Conservation (phyloP, 1,284 basidiomycete genomes). For the Athelia sp. region DNA sequence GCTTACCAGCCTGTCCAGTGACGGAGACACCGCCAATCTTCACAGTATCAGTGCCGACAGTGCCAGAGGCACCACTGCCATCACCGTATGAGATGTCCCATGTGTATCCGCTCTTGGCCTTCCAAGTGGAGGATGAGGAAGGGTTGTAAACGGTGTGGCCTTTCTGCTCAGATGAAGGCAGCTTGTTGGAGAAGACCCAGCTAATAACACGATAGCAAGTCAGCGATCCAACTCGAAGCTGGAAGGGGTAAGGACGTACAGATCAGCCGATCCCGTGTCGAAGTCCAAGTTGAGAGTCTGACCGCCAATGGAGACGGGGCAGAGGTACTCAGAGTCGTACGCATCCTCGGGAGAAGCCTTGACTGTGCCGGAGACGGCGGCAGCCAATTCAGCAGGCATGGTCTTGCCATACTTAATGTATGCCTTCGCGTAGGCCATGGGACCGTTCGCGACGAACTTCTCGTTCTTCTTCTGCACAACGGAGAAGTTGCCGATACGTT, state of each 20-base stretch:
- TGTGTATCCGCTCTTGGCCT: constrained; percentile 18
- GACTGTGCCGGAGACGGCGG: neutral
- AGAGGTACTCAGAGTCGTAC: constrained; percentile 1
- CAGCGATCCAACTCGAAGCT: neutral
- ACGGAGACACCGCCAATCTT: constrained; percentile 26
- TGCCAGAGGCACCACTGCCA: constrained; percentile 12
- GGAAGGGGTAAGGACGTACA: neutral
- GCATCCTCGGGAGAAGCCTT: neutral
- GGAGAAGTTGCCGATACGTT: neutral
- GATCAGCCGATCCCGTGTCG: constrained; percentile 26
- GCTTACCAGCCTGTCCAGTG: constrained; percentile 20
- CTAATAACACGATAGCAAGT: neutral
- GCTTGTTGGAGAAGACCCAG: constrained; percentile 18
- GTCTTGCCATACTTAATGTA: neutral
- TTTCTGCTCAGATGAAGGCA: neutral
- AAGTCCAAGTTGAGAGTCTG: constrained; percentile 18
- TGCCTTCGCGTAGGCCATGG: neutral
- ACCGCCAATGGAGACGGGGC: neutral
- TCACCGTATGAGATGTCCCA: constrained; percentile 38
- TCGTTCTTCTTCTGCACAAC: neutral
- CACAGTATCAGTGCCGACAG: constrained; percentile 28
- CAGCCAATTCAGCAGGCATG: neutral
- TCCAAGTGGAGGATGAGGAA: constrained; percentile 24
- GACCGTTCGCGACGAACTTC: neutral
- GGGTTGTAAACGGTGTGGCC: constrained; percentile 30